These are phyloP conservation scores for Trichoderma arundinaceum DNA, from an alignment of 2,329 filamentous ascomycete species.

Conservation along the genomic window DNA sequence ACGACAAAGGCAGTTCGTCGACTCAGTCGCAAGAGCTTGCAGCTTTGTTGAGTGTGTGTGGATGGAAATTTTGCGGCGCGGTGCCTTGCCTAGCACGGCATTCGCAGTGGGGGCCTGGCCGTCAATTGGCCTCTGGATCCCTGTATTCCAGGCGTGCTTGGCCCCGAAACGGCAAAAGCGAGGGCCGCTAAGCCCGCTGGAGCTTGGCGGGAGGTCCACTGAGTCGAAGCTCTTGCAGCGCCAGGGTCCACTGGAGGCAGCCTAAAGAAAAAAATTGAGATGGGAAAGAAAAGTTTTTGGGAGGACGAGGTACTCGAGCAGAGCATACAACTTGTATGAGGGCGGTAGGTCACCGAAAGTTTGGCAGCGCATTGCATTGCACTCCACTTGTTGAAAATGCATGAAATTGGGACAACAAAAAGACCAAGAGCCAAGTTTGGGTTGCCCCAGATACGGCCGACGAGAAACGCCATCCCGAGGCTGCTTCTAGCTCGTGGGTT, in stretches of 20 bases:
- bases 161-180: conserved; percentile 22
- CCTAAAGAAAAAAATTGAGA: not conserved
- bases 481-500: not conserved
- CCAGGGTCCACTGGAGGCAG: conserved; percentile 14
- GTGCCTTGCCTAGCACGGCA: conserved; percentile 26
- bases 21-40: conserved; percentile 25
- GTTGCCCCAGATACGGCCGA: conserved; percentile 9
- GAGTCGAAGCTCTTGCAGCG: conserved; percentile 22
- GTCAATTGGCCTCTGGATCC: conserved; percentile 14
- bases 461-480: conserved; percentile 12
- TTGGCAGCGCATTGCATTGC: not conserved
- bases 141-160: conserved; percentile 16
- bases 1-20: not conserved
- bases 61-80: conserved; percentile 16
- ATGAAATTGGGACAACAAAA: conserved; percentile 9
- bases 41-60: conserved; percentile 6
- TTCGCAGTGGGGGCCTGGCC: not conserved
- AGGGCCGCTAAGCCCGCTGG: conserved; percentile 18
- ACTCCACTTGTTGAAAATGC: not conserved
- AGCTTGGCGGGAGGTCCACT: conserved; percentile 23
- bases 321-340: not conserved
- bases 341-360: conserved; percentile 24
- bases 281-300: not conserved
- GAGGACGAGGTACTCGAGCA: not conserved
- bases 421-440: not conserved